Percentiles rank a stretch among this genome's conserved stretches.
Evolutionary conservation across 345 rosid species (phyloP).

Genomic region (Aethionema arabicum): DNA sequence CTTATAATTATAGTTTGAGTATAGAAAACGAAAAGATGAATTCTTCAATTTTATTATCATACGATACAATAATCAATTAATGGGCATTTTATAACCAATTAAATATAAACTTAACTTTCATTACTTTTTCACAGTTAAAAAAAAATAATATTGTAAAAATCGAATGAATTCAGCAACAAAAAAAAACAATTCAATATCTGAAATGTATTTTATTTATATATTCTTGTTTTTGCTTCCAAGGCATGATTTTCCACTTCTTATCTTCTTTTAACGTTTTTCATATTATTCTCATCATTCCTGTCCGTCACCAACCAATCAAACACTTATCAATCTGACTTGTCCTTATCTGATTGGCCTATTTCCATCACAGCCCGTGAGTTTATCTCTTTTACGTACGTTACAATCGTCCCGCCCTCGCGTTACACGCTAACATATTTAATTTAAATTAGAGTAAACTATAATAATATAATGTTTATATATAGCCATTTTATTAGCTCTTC

Average conservation of each 20-base stretch:
- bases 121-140: too few species aligned
- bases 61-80: too few species aligned
- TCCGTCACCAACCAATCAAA: conserved; percentile 26
- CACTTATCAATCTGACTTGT: not conserved
- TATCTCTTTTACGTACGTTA: conserved; percentile 25
- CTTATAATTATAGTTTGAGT: too few species aligned
- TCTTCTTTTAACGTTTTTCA: not conserved
- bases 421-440: conserved; percentile 13
- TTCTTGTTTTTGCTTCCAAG: conserved; percentile 20
- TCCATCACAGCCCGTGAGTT: conserved; percentile 20
- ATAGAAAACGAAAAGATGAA: too few species aligned
- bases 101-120: too few species aligned
- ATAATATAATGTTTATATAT: conserved; percentile 18
- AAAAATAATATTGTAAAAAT: too few species aligned
- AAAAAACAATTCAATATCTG: too few species aligned
- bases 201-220: not conserved
- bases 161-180: too few species aligned
- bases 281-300: not conserved
- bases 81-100: too few species aligned
- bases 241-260: conserved; percentile 25
- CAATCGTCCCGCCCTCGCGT: conserved; percentile 29
- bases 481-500: not conserved
- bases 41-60: too few species aligned
- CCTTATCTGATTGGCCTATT: conserved; percentile 3
- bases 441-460: not conserved